phyloP scores from a whole-genome alignment of 306 rosid species.

The Dalbergia oliveri region DNA sequence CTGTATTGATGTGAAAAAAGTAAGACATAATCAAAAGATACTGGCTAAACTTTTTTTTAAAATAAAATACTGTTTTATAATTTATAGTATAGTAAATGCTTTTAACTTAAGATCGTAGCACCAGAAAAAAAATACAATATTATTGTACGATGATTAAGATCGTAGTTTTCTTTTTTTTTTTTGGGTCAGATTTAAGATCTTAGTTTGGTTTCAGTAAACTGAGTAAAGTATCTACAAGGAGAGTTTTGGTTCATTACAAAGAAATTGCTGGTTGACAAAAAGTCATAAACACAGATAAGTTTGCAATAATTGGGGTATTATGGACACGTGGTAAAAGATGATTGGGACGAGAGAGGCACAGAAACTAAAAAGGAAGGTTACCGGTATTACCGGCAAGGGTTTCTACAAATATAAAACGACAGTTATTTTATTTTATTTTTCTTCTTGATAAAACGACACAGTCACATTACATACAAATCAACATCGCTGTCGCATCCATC shows the following conservation, averaged over 20 bases:
- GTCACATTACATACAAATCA: not conserved
- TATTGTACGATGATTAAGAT: no score
- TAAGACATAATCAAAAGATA: no score
- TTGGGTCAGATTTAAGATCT: not conserved
- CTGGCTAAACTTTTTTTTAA: no score
- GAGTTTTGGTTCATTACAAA: not conserved
- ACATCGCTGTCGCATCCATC: not conserved
- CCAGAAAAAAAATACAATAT: no score
- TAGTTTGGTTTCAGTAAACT: not conserved
- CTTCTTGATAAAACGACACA: not conserved
- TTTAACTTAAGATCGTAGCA: no score
- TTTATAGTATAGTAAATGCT: no score
- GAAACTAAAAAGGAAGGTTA: not conserved
- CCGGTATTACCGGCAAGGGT: slow-evolving; percentile 37
- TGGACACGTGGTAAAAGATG: not conserved
- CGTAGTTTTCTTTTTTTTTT: no score
- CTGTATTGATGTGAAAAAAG: no score
- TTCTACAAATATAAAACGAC: not conserved
- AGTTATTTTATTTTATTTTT: no score
- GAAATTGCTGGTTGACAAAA: not conserved
- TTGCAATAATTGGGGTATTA: not conserved
- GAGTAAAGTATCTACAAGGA: not conserved
- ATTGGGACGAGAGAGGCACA: not conserved
- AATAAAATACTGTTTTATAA: no score
- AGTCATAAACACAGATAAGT: not conserved